Evolutionary conservation across 768 basidiomycete species (phyloP).

Genomic region (Gymnopilus dilepis): DNA sequence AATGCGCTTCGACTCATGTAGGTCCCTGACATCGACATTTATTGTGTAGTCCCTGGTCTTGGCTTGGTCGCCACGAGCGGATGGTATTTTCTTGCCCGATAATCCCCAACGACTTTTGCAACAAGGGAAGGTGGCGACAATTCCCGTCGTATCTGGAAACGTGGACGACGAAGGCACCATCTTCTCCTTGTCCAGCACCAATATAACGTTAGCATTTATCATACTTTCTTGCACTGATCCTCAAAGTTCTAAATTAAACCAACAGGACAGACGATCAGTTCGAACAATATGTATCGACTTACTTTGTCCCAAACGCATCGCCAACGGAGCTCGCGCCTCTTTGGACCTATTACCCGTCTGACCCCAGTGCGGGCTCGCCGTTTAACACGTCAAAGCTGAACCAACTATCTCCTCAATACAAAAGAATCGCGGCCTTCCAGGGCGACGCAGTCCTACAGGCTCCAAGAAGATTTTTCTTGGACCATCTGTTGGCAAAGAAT

Average conservation of each 20-base stretch:
- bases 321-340: slow-evolving; percentile 21
- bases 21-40: background rate
- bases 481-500: slow-evolving; percentile 41
- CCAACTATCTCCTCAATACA: slow-evolving; percentile 47
- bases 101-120: slow-evolving; percentile 36
- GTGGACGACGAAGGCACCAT: slow-evolving; percentile 48
- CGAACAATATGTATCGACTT: slow-evolving; percentile 22
- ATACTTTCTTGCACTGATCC: background rate
- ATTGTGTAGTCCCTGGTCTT: slow-evolving; percentile 30
- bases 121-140: slow-evolving; percentile 39
- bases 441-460: slow-evolving; percentile 58
- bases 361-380: slow-evolving; percentile 27
- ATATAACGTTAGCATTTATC: slow-evolving; percentile 29
- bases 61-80: slow-evolving; percentile 44
- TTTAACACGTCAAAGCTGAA: slow-evolving; percentile 31
- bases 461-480: slow-evolving; percentile 52
- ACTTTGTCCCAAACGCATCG: slow-evolving; percentile 20
- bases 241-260: no score
- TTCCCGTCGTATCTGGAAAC: slow-evolving; percentile 32
- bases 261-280: slow-evolving; percentile 38
- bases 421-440: slow-evolving; percentile 53
- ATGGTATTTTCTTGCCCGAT: slow-evolving; percentile 42
- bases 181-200: slow-evolving; percentile 28
- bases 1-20: slow-evolving; percentile 47
- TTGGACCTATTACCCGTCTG: slow-evolving; percentile 32